Conservation (phyloP, 495 filamentous ascomycete species). For the Penicillium bialowiezense region DNA sequence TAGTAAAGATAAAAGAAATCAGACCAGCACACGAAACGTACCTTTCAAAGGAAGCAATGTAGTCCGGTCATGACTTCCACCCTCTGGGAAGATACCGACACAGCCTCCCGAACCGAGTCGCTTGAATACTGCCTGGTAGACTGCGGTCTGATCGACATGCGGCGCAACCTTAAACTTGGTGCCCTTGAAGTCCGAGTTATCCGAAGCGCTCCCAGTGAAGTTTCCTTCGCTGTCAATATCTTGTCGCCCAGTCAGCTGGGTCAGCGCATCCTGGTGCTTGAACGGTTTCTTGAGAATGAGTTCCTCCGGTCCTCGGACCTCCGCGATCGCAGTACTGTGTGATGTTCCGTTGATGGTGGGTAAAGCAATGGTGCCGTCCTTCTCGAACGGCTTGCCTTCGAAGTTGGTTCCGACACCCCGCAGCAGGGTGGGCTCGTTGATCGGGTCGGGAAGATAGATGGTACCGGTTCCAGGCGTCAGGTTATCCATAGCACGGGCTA, state of each 20-base stretch:
- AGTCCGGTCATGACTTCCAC: conserved; percentile 93
- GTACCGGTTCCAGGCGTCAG: conserved; percentile 75
- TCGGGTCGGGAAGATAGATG: conserved; percentile 88
- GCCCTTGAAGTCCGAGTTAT: conserved; percentile 59
- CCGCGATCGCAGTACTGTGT: conserved; percentile 73
- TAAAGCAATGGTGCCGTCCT: conserved; percentile 81
- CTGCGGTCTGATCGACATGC: conserved; percentile 88
- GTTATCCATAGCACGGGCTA: conserved; percentile 84
- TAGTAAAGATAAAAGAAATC: background rate
- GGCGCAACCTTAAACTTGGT: conserved; percentile 83
- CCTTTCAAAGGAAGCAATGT: conserved; percentile 90
- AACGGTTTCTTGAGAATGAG: conserved; percentile 83
- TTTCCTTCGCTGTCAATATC: conserved; percentile 61
- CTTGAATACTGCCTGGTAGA: conserved; percentile 90
- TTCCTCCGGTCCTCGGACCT: conserved; percentile 78
- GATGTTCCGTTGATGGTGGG: conserved; percentile 76
- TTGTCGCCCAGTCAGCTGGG: conserved; percentile 72
- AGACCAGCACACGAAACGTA: conserved; percentile 20
- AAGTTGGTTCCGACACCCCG: conserved; percentile 88
- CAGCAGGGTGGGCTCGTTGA: conserved; percentile 78
- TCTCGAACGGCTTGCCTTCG: conserved; percentile 63
- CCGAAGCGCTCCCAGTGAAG: conserved; percentile 49
- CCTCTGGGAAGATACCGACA: conserved; percentile 96
- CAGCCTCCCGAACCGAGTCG: conserved; percentile 79
- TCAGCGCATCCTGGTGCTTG: conserved; percentile 63